Conservation (phyloP, 257 asterid species). For the Gardenia jasminoides region DNA sequence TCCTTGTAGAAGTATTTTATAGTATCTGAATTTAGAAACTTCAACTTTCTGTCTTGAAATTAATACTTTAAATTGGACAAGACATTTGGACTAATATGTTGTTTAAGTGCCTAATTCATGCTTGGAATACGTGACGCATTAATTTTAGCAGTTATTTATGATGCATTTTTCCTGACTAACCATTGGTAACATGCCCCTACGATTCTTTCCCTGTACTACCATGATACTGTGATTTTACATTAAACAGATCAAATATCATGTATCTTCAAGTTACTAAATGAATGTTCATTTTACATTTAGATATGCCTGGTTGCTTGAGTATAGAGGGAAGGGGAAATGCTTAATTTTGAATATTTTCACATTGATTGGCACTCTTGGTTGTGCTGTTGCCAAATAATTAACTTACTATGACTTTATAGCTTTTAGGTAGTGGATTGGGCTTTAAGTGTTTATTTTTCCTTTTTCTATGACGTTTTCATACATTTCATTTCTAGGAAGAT, state of each 20-base stretch:
- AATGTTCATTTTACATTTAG: no score
- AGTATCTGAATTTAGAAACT: no score
- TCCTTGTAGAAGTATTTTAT: no score
- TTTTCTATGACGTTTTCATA: background rate
- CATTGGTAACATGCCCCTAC: background rate
- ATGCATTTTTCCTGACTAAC: background rate
- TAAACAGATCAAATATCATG: no score
- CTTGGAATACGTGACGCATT: background rate
- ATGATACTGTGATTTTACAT: background rate
- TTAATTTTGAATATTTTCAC: background rate
- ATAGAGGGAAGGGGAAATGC: background rate
- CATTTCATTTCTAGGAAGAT: background rate
- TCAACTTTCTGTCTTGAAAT: no score
- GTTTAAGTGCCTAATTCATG: background rate
- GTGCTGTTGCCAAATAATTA: background rate
- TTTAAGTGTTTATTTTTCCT: background rate
- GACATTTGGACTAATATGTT: no score
- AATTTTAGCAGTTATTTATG: background rate
- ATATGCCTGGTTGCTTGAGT: background rate
- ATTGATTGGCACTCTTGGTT: background rate
- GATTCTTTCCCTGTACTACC: background rate
- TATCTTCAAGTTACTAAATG: no score
- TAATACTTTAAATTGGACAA: no score
- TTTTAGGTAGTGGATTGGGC: background rate
- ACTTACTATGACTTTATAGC: background rate